phyloP scores from a whole-genome alignment of 306 rosid species.

The Malus orientalis region DNA sequence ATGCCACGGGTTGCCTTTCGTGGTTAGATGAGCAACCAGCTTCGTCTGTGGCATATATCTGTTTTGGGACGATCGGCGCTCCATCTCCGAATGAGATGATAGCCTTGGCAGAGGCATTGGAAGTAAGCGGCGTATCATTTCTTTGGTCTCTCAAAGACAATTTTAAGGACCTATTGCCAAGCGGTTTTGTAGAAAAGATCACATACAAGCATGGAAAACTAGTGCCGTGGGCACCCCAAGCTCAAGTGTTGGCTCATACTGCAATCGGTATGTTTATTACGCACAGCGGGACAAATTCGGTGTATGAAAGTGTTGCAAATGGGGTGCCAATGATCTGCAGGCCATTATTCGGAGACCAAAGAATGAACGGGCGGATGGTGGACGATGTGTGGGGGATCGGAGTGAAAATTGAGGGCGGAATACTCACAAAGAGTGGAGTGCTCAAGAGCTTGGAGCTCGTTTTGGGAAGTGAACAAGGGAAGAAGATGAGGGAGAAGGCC shows the following conservation, averaged over 20 bases:
- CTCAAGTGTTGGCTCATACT: slow-evolving; percentile 33
- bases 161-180: slow-evolving; percentile 8
- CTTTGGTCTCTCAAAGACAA: slow-evolving; percentile 16
- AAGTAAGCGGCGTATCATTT: slow-evolving; percentile 23
- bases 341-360: background rate
- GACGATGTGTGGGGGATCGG: slow-evolving; percentile 34
- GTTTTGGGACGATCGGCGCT: slow-evolving; percentile 14
- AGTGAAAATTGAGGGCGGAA: slow-evolving; percentile 26
- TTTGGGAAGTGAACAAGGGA: slow-evolving; percentile 26
- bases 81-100: slow-evolving; percentile 2
- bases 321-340: slow-evolving; percentile 35
- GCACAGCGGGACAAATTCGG: slow-evolving; percentile 44
- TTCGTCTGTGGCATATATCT: slow-evolving; percentile 6
- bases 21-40: slow-evolving; percentile 13
- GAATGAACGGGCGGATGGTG: background rate
- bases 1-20: slow-evolving; percentile 14
- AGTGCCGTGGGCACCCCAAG: slow-evolving; percentile 49
- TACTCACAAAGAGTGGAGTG: slow-evolving; percentile 26
- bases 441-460: slow-evolving; percentile 25
- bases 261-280: slow-evolving; percentile 39
- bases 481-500: slow-evolving; percentile 19
- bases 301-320: slow-evolving; percentile 32
- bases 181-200: slow-evolving; percentile 34
- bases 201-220: slow-evolving; percentile 21
- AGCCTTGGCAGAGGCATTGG: slow-evolving; percentile 43